These are phyloP conservation scores for Solioccasus polychromus DNA, from an alignment of 768 basidiomycete genomes.

Conservation along the genomic window DNA sequence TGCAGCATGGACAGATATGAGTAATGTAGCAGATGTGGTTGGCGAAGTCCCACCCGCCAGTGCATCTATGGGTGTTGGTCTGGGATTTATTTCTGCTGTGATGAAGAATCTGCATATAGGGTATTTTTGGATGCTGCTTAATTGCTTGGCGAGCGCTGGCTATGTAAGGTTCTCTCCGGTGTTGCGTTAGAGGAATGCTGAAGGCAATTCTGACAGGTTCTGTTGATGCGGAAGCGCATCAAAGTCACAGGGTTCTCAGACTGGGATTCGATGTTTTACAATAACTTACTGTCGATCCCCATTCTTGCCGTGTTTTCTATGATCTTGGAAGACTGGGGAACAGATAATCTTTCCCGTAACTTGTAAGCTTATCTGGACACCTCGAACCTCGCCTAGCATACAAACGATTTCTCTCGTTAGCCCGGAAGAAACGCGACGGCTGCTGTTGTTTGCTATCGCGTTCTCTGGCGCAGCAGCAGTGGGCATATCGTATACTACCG, in stretches of 20 bases:
- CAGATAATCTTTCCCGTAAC: constrained; percentile 70
- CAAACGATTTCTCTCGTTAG: constrained; percentile 37
- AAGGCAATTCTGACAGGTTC: constrained; percentile 52
- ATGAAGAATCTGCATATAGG: constrained; percentile 68
- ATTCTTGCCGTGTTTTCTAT: constrained; percentile 81
- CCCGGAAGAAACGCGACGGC: constrained; percentile 73
- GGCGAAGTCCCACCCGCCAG: constrained; percentile 25
- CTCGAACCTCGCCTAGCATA: neutral
- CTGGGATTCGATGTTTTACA: constrained; percentile 99
- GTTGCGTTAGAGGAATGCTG: constrained; percentile 3
- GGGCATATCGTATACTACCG: constrained; percentile 96
- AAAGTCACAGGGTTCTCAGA: constrained; percentile 94
- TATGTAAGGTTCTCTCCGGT: constrained; percentile 57
- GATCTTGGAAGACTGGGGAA: constrained; percentile 85
- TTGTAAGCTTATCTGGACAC: constrained; percentile 64
- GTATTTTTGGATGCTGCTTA: constrained; percentile 95
- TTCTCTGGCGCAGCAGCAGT: constrained; percentile 98
- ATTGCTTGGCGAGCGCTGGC: constrained; percentile 85
- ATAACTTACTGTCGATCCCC: constrained; percentile 93
- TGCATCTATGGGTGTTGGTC: constrained; percentile 24
- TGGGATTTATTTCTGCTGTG: constrained; percentile 40
- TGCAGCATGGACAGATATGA: constrained; percentile 92
- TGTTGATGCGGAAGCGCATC: constrained; percentile 95
- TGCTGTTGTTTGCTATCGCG: constrained; percentile 83
- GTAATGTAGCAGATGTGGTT: constrained; percentile 35